Conservation (phyloP, 2,329 filamentous ascomycete species). For the Clonostachys byssicola region DNA sequence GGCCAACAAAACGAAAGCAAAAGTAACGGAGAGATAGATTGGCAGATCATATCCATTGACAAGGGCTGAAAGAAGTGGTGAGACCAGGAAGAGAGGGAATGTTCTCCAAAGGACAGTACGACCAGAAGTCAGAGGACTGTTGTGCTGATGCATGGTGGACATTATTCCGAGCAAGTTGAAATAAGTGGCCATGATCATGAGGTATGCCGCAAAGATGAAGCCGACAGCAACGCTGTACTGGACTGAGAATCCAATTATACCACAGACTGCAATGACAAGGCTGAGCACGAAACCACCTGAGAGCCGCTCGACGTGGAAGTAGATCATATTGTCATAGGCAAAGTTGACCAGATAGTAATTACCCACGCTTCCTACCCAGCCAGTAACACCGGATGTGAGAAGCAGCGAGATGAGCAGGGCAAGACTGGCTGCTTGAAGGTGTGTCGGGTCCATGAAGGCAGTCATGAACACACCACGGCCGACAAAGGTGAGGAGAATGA, state of each 20-base stretch:
- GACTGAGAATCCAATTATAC: conserved; percentile 44
- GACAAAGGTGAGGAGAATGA: conserved; percentile 51
- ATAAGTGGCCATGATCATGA: conserved; percentile 53
- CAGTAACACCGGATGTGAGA: conserved; percentile 55
- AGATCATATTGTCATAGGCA: conserved; percentile 33
- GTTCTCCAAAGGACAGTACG: conserved; percentile 49
- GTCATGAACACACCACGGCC: conserved; percentile 59
- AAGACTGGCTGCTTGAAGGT: conserved; percentile 46
- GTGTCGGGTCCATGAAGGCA: conserved; percentile 46
- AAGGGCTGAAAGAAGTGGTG: conserved; percentile 51
- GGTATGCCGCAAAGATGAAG: conserved; percentile 55
- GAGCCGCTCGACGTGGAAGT: conserved; percentile 33
- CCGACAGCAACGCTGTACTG: conserved; percentile 35
- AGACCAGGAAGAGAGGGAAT: conserved; percentile 51
- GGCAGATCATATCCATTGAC: conserved; percentile 44
- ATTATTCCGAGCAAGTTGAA: conserved; percentile 51
- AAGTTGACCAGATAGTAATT: conserved; percentile 51
- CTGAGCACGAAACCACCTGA: conserved; percentile 41
- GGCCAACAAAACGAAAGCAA: conserved; percentile 44
- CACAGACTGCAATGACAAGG: conserved; percentile 30
- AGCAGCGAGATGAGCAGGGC: conserved; percentile 55
- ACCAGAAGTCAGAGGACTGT: conserved; percentile 51
- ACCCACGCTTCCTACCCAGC: conserved; percentile 59
- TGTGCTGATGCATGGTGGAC: conserved; percentile 48
- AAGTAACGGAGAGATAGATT: conserved; percentile 52